Conservation (phyloP, 1,284 basidiomycete genomes). For the Cryptococcus hybrid region DNA sequence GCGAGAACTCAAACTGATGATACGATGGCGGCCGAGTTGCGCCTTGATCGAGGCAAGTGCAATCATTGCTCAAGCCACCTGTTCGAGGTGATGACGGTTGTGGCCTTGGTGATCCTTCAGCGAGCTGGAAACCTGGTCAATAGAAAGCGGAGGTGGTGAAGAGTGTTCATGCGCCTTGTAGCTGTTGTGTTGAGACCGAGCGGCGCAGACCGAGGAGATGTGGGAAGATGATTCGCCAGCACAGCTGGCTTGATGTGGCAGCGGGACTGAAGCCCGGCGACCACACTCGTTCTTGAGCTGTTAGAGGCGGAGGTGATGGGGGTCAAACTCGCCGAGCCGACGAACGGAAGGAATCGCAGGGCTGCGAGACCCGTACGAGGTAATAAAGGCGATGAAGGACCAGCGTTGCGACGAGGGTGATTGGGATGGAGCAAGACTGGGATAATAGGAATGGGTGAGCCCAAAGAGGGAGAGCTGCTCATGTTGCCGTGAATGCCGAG, state of each 20-base stretch:
- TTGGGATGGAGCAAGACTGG: conserved; percentile 8
- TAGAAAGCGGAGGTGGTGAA: conserved; percentile 26
- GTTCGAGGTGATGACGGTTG: conserved; percentile 8
- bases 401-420: conserved; percentile 12
- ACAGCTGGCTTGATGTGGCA: conserved; percentile 12
- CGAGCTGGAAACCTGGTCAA: conserved; percentile 21
- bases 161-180: conserved; percentile 8
- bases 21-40: conserved; percentile 44
- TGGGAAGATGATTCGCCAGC: conserved; percentile 5
- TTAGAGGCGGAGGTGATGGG: conserved; percentile 11
- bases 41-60: conserved; percentile 27
- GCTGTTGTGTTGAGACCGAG: conserved; percentile 9
- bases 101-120: too few relatives aligned
- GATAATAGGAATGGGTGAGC: conserved; percentile 8
- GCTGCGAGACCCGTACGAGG: background rate
- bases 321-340: background rate
- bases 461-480: conserved; percentile 1
- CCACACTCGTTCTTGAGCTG: conserved; percentile 12
- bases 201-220: conserved; percentile 8
- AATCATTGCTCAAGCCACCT: conserved; percentile 15
- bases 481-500: background rate
- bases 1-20: conserved; percentile 44
- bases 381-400: too few relatives aligned
- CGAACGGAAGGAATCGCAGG: conserved; percentile 4
- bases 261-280: conserved; percentile 19